Conservation (phyloP, 805 yeast species). For the Saturnispora diversa region DNA sequence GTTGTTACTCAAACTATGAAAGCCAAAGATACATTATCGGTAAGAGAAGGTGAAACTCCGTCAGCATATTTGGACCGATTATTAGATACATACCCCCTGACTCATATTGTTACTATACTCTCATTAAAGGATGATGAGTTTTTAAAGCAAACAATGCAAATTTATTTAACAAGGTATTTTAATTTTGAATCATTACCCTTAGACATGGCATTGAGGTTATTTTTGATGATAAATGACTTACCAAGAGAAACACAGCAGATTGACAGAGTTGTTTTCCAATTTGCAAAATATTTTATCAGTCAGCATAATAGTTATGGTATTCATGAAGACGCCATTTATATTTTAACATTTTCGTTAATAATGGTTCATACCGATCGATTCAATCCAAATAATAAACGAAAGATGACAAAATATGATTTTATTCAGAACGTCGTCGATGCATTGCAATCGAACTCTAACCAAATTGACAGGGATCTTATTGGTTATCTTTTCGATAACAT, state of each 20-base stretch:
- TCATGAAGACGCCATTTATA: constrained; percentile 49
- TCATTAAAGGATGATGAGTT: constrained; percentile 27
- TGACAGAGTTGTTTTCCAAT: constrained; percentile 54
- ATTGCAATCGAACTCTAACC: constrained; percentile 22
- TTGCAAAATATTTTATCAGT: constrained; percentile 44
- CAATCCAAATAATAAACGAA: constrained; percentile 56
- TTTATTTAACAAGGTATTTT: constrained; percentile 32
- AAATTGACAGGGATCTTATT: constrained; percentile 35
- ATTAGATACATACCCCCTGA: constrained; percentile 22
- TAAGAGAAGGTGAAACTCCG: constrained; percentile 24
- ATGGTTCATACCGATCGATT: constrained; percentile 71
- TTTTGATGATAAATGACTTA: constrained; percentile 48
- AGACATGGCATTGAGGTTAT: constrained; percentile 56
- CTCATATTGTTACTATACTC: constrained; percentile 24
- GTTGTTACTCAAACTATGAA: background rate
- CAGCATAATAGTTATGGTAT: constrained; percentile 33
- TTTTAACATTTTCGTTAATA: constrained; percentile 54
- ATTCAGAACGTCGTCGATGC: constrained; percentile 32
- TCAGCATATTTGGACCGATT: constrained; percentile 28
- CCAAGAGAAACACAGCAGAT: constrained; percentile 75
- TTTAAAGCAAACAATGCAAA: constrained; percentile 19
- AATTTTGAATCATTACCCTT: constrained; percentile 49
- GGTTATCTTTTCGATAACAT: constrained; percentile 63
- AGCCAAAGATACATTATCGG: constrained; percentile 6
- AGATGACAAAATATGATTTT: constrained; percentile 60